phyloP scores from a whole-genome alignment of 2,329 filamentous ascomycete species.

The Xylariales sp. region DNA sequence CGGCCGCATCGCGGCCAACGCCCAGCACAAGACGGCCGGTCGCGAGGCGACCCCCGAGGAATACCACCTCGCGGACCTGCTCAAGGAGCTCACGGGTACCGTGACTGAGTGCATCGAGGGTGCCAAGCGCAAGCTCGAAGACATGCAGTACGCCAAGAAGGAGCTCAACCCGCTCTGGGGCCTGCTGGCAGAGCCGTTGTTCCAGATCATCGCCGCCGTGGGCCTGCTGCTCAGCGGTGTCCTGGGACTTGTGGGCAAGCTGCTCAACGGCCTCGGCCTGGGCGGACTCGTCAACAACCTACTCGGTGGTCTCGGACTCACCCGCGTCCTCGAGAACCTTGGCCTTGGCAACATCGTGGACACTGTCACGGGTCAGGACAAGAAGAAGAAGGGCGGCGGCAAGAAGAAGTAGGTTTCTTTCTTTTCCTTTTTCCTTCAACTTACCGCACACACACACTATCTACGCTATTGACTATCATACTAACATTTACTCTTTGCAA shows the following conservation, averaged over 20 bases:
- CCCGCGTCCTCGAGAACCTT: conserved; percentile 69
- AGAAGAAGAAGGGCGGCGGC: conserved; percentile 21
- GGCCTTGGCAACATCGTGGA: conserved; percentile 53
- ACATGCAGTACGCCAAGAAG: conserved; percentile 94
- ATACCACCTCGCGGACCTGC: conserved; percentile 74
- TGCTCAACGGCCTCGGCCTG: conserved; percentile 77
- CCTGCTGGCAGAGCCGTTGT: conserved; percentile 76
- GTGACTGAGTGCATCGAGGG: conserved; percentile 82
- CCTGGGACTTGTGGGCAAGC: conserved; percentile 74
- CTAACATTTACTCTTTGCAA: background rate
- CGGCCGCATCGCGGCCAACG: conserved; percentile 76
- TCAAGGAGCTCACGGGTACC: conserved; percentile 80
- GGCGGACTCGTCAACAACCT: conserved; percentile 77
- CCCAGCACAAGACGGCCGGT: conserved; percentile 73
- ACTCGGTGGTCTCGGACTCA: conserved; percentile 71
- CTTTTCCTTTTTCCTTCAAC: too few species aligned
- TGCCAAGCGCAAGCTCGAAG: conserved; percentile 81
- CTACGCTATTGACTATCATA: background rate
- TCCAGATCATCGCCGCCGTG: conserved; percentile 89
- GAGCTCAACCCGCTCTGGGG: conserved; percentile 88
- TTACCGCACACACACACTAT: background rate
- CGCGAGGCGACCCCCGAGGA: conserved; percentile 80
- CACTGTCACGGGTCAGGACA: conserved; percentile 39
- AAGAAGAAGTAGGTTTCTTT: conserved; percentile 11
- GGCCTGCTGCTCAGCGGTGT: conserved; percentile 80